Evolutionary conservation across 202 grass and related monocot species (phyloP), one percentile per base, ranked within the genome.

Genomic region (Musa balbisiana): DNA sequence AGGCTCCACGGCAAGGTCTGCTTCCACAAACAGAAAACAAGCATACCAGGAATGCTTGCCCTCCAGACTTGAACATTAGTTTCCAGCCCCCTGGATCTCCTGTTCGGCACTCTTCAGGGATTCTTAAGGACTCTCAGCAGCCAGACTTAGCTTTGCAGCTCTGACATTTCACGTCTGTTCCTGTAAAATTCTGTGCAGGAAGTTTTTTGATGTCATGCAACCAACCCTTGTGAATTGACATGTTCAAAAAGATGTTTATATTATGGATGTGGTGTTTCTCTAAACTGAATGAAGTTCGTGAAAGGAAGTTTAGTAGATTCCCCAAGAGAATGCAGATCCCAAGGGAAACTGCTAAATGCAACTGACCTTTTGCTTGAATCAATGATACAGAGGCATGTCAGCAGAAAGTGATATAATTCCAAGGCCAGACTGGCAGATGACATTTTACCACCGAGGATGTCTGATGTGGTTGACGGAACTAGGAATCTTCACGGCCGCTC

Each of bases 141-240:
- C 96, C 96, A 77, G 96, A 99, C 76, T 88, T 99, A 20, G 96
- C 96, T 50, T 81, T 99, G 83, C 96, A 99, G 80, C 79, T 99
- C 74, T 99, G 82, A 91, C 53, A 69, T 13, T 70, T 52, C 8
- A 71, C 72, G 17, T 50, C 29, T 54, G 6, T 15, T 62, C 58
- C 14, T 62, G n/a, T 26, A 27, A 26, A 11, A 65, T 26, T 65
- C 10, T 65, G 23, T 65, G 63, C 63, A 65, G 63, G 21, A 12
- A 26, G 10, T 6, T 21, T 5, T 65, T 3, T 11, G 33, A 12
- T 14, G 63, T 20, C 63, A 65, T 64, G 8, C 62, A 11, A 64
- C 62, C 62, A 23, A 23, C 10, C 62, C 2, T 64, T 10, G 62
- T 10, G 9, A 24, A 24, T 64, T 64, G 9, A 21, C 62, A 23